Conservation (phyloP, 2,329 filamentous ascomycete genomes). For the Zymoseptoria tritici region DNA sequence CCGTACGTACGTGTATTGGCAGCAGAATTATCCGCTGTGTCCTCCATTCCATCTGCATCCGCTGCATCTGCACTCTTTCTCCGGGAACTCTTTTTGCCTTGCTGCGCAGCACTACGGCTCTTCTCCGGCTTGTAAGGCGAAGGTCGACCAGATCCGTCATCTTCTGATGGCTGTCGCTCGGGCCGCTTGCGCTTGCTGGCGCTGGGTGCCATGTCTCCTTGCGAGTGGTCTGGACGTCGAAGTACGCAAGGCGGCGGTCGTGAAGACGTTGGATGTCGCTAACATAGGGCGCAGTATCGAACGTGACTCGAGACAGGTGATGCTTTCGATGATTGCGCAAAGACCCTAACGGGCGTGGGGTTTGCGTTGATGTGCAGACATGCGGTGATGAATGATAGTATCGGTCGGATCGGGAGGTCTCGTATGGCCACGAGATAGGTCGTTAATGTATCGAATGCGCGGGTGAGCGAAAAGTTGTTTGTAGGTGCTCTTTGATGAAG, state of each 20-base stretch:
- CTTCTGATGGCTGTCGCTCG: slow-evolving; percentile 39
- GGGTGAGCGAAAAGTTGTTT: neutral
- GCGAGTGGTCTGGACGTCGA: neutral
- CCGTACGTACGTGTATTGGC: slow-evolving; percentile 7
- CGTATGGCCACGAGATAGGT: neutral
- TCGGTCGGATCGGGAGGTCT: neutral
- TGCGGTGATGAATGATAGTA: neutral
- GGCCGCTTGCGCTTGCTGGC: slow-evolving; percentile 49
- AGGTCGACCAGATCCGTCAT: slow-evolving; percentile 36
- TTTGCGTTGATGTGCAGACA: neutral
- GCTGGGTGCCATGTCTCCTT: slow-evolving; percentile 23
- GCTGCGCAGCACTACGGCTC: slow-evolving; percentile 28
- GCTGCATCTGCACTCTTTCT: slow-evolving; percentile 12
- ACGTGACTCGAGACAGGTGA: neutral
- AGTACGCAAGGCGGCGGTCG: neutral
- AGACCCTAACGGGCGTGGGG: neutral
- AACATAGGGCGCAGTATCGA: neutral
- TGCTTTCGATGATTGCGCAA: neutral
- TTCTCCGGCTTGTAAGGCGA: slow-evolving; percentile 47
- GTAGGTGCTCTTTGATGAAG: neutral
- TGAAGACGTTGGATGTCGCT: neutral
- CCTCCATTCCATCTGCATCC: slow-evolving; percentile 8
- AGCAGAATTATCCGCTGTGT: slow-evolving; percentile 1
- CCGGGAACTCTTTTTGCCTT: slow-evolving; percentile 40
- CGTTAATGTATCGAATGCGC: neutral